phyloP scores from a whole-genome alignment of 345 rosid species.

The Draba incana region DNA sequence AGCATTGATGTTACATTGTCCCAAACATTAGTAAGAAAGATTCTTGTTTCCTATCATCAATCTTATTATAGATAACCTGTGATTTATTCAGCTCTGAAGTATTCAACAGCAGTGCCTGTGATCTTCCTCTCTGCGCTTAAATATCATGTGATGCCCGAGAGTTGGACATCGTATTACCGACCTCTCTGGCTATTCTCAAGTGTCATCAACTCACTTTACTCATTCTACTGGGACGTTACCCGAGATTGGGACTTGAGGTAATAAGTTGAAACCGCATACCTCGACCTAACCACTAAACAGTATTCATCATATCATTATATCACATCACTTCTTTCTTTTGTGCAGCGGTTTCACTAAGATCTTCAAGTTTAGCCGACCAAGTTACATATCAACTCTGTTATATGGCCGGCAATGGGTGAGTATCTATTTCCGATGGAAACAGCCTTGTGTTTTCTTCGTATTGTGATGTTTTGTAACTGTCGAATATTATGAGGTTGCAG shows the following conservation, averaged over 20 bases:
- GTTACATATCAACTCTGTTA: conserved; percentile 52
- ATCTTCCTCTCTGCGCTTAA: conserved; percentile 94
- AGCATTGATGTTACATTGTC: conserved; percentile 8
- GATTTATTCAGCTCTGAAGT: conserved; percentile 79
- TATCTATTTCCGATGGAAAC: conserved; percentile 9
- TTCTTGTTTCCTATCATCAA: neutral
- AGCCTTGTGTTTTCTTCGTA: neutral
- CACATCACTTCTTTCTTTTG: conserved; percentile 7
- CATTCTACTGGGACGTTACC: conserved; percentile 97
- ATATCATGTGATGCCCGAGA: conserved; percentile 78
- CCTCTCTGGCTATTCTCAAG: conserved; percentile 97
- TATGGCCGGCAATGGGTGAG: conserved; percentile 89
- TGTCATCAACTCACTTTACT: conserved; percentile 84
- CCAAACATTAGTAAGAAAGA: neutral
- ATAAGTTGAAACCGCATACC: neutral
- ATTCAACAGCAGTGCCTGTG: conserved; percentile 96
- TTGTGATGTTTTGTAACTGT: conserved; percentile 5
- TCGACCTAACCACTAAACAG: neutral
- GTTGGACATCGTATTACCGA: conserved; percentile 78
- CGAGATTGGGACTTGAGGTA: conserved; percentile 99
- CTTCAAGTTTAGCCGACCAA: conserved; percentile 84
- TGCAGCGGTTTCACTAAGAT: conserved; percentile 82
- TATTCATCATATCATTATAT: neutral
- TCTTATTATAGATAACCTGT: conserved; percentile 19
- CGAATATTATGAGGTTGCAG: conserved; percentile 45